phyloP scores from a whole-genome alignment of 129 eudicot genomes.

The Chrysanthemum seticuspe region DNA sequence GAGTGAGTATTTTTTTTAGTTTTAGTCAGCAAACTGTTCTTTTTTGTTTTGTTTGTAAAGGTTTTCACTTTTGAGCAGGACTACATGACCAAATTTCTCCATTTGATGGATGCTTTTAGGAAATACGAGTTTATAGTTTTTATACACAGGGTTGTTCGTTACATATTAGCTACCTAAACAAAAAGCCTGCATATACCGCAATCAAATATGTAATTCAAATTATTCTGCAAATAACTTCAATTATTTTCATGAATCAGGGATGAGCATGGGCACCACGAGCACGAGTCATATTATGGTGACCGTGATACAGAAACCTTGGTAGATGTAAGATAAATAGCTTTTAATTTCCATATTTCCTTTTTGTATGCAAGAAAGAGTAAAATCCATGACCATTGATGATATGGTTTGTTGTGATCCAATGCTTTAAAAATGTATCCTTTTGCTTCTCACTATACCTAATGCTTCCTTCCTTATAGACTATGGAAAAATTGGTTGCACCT shows the following conservation, averaged over 20 bases:
- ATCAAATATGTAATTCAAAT: not conserved
- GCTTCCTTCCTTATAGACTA: constrained; percentile 47
- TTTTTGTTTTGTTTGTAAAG: no score
- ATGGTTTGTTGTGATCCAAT: constrained; percentile 8
- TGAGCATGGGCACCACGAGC: constrained; percentile 87
- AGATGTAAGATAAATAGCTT: constrained; percentile 46
- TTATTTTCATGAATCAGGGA: constrained; percentile 46
- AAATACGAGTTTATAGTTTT: no score
- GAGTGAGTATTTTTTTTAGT: no score
- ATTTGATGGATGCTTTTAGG: no score
- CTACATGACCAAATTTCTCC: no score
- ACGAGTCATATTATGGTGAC: constrained; percentile 95
- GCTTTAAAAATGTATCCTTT: not conserved
- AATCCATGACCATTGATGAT: constrained; percentile 10
- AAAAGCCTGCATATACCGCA: not conserved
- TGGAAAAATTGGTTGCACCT: constrained; percentile 79
- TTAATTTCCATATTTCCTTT: not conserved
- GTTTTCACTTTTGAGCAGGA: no score
- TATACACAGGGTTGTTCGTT: constrained; percentile 12
- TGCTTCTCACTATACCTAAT: constrained; percentile 4
- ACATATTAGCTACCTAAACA: not conserved
- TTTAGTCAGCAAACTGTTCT: no score
- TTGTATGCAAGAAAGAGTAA: not conserved
- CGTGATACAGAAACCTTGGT: constrained; percentile 89
- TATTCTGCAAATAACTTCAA: not conserved